phyloP scores from a whole-genome alignment of 2,329 filamentous ascomycete genomes.

The Fusarium sacchari region DNA sequence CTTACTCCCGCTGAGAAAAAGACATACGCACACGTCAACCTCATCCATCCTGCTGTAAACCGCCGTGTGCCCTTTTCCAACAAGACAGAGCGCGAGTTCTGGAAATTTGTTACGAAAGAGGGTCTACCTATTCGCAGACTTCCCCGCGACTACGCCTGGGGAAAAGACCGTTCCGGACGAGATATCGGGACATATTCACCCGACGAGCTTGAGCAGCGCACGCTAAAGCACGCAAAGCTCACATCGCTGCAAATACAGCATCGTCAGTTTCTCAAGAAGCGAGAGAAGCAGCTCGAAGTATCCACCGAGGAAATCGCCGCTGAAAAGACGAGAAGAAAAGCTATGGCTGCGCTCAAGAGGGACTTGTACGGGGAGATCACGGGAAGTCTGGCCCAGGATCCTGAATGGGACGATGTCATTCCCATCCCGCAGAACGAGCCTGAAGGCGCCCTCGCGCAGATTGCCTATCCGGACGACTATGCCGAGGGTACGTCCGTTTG shows the following conservation, averaged over 20 bases:
- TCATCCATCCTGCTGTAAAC: slow-evolving; percentile 55
- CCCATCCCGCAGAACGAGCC: slow-evolving; percentile 88
- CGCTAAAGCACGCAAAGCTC: slow-evolving; percentile 55
- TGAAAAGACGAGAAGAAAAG: slow-evolving; percentile 59
- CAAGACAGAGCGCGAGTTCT: slow-evolving; percentile 66
- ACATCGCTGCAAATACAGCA: slow-evolving; percentile 57
- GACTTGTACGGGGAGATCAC: slow-evolving; percentile 64
- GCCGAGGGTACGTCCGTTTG: slow-evolving; percentile 69
- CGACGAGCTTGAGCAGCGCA: slow-evolving; percentile 57
- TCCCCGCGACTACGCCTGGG: slow-evolving; percentile 57
- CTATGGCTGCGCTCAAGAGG: slow-evolving; percentile 61
- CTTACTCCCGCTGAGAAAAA: slow-evolving; percentile 61
- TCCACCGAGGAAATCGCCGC: slow-evolving; percentile 54
- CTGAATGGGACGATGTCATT: slow-evolving; percentile 83
- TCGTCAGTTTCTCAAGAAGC: slow-evolving; percentile 54
- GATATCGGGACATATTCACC: slow-evolving; percentile 60
- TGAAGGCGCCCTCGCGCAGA: slow-evolving; percentile 85
- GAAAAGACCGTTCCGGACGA: slow-evolving; percentile 60
- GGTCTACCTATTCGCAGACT: slow-evolving; percentile 60
- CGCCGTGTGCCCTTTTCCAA: slow-evolving; percentile 50
- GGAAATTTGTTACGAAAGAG: slow-evolving; percentile 65
- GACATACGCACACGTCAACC: slow-evolving; percentile 59
- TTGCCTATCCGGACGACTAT: slow-evolving; percentile 91
- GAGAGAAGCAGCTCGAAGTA: slow-evolving; percentile 39
- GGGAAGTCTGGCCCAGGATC: slow-evolving; percentile 66